Base-by-base conservation (phyloP, 2,329 filamentous ascomycete genomes). In the Exophiala sideris region DNA sequence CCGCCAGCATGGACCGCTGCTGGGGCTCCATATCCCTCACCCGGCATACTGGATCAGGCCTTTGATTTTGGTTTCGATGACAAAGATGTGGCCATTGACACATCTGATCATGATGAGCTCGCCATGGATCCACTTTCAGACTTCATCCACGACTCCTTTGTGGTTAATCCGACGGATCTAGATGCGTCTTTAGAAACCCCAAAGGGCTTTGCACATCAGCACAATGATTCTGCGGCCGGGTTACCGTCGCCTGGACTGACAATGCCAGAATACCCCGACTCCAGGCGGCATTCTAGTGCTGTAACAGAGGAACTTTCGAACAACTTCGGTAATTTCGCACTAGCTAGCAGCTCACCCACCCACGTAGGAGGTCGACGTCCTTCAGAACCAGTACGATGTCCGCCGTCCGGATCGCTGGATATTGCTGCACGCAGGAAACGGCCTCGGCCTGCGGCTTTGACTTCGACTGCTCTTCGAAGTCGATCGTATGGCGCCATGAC, bases 321-420 rank as follows among this genome's bases (percentile, higher is more conserved):
- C 42, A 59, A 60, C 33, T 61, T 64, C 29, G 59, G 57, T 21
- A 54, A 56, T 35, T 60, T 63, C 50, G 59, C 57, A 9, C 45
- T 64, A 11, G 57, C 53, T 11, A 50, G 47, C 42, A 57, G 50
- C 21, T 54, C 57, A 4, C 57, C 57, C 18, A 45, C 14, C 20
- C 21, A 48, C 8, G 10, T 48, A 12, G 18, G 48, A 32, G 44
- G 36, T 24, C 50, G 47, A 35, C 84, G 83, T 29, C 88, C 89
- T 71, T 95, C 89, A 69, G 95, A 83, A 68, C 42, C 57, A 7
- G 54, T 54, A 33, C 48, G 50, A 41, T 42, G 48, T 49, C 54
- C 68, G 32, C 68, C 71, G 39, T 53, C 34, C 32, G 73, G 73
- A 52, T 69, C 74, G 57, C 64, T 75, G 44, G 74, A 76, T 54